Base-by-base conservation (phyloP, 768 basidiomycete species). In the Rhizopogon vinicolor region DNA sequence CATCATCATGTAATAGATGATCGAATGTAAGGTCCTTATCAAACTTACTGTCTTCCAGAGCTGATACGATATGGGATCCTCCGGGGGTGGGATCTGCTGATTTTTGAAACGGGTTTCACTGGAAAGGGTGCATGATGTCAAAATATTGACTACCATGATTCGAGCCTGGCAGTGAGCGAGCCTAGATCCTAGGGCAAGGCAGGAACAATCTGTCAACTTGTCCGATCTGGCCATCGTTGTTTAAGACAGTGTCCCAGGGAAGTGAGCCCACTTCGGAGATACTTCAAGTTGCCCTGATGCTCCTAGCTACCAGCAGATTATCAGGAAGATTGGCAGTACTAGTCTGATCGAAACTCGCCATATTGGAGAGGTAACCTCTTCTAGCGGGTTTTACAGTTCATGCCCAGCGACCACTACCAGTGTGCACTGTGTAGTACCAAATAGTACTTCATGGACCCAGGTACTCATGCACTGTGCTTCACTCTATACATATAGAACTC, bases 31-130 rank as follows among this genome's bases (percentile, higher is more conserved):
- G 29, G 25, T 10, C 16, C 31, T 35, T 39, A n/a, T 50, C 19
- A 37, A 14, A 43, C 12, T 14, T 9, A 49, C 49, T 19, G 59
- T 62, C 49, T 58, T 64, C 63, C 35, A 64, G 37, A 5, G 51
- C 41, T 22, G 54, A 57, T 14, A 62, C 56, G 22, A 22, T 22
- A 22, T 2, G 10, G 19, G 37, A 13, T 29, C 50, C 16, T 58
- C 22, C 22, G 22, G 22, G 22, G 22, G 54, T 54, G 31, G n/a
- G n/a, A n/a, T n/a, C n/a, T n/a, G 54, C 31, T 58, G 58, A 42
- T n/a, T 45, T 39, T 64, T 44, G 31, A 57, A 41, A 35, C 57
- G 52, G 35, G 57, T 56, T 51, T 60, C 60, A 22, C 53, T 41
- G n/a, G 37, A 46, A n/a, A 42, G 25, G 28, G 1, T 33, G 18